These are phyloP conservation scores for Syzygium aqueum DNA, from an alignment of 345 rosid genomes.

Conservation along the genomic window DNA sequence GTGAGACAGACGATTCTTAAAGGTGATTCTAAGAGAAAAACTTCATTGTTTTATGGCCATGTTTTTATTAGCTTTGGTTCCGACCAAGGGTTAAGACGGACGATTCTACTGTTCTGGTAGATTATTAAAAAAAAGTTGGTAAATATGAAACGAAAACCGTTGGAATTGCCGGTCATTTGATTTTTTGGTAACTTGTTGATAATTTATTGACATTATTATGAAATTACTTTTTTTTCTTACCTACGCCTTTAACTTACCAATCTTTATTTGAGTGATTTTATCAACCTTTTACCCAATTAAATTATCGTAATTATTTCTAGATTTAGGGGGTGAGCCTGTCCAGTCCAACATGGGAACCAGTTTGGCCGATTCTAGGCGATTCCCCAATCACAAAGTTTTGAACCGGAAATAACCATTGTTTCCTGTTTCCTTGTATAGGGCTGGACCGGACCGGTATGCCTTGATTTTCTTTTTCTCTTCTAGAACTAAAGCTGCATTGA, in stretches of 20 bases:
- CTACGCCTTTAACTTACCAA: not conserved
- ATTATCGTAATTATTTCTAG: not conserved
- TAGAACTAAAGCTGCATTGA: not conserved
- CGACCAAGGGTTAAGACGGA: not conserved
- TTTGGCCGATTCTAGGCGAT: too few species aligned
- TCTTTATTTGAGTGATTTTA: not conserved
- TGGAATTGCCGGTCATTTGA: not conserved
- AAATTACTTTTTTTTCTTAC: not conserved
- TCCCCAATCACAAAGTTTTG: not conserved
- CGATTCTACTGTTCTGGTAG: not conserved
- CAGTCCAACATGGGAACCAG: not conserved
- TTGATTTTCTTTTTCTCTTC: not conserved
- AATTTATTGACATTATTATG: not conserved
- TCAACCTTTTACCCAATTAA: not conserved
- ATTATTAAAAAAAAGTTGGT: not conserved
- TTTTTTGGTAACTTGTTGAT: not conserved
- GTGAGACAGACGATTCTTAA: not conserved
- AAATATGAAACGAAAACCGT: not conserved
- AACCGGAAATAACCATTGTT: fast-evolving
- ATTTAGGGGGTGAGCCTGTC: not conserved
- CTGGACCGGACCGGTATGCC: too few species aligned
- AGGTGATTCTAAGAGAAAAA: not conserved
- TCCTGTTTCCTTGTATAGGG: fast-evolving
- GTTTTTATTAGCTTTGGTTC: not conserved
- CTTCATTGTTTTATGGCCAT: not conserved